Conservation (phyloP, 345 rosid genomes). For the Passiflora organensis region DNA sequence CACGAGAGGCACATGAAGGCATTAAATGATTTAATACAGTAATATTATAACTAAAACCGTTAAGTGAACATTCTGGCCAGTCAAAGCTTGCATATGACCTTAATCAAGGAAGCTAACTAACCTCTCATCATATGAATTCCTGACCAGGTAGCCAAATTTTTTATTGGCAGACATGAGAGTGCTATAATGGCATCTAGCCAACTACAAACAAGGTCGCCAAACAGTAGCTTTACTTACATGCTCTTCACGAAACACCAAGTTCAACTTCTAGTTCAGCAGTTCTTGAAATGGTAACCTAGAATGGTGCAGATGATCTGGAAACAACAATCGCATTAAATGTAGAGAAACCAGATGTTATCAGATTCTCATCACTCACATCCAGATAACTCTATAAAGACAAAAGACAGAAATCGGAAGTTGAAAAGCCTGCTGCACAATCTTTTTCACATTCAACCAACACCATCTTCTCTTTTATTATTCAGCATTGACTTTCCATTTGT, state of each 20-base stretch:
- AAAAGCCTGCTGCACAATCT: slow-evolving; percentile 13
- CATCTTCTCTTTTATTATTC: not conserved
- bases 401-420: slow-evolving; percentile 16
- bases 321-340: not conserved
- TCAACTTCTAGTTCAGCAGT: no score
- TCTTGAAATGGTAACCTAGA: no score
- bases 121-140: not conserved
- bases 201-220: not conserved
- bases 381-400: slow-evolving; percentile 3
- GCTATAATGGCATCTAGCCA: not conserved
- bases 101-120: not conserved
- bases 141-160: not conserved
- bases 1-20: not conserved
- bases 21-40: no score
- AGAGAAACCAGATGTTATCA: not conserved
- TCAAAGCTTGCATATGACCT: not conserved
- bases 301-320: not conserved
- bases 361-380: not conserved
- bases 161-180: not conserved
- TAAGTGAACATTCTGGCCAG: not conserved
- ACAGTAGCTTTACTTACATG: slow-evolving; percentile 5
- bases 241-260: not conserved
- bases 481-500: not conserved
- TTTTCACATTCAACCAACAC: slow-evolving; percentile 4
- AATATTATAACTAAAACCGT: not conserved